A percentile compares a stretch with the other conserved stretches of the same genome.
These are phyloP conservation scores for Colletotrichum noveboracense DNA, from an alignment of 2,329 filamentous ascomycete species.

Conservation along the genomic window DNA sequence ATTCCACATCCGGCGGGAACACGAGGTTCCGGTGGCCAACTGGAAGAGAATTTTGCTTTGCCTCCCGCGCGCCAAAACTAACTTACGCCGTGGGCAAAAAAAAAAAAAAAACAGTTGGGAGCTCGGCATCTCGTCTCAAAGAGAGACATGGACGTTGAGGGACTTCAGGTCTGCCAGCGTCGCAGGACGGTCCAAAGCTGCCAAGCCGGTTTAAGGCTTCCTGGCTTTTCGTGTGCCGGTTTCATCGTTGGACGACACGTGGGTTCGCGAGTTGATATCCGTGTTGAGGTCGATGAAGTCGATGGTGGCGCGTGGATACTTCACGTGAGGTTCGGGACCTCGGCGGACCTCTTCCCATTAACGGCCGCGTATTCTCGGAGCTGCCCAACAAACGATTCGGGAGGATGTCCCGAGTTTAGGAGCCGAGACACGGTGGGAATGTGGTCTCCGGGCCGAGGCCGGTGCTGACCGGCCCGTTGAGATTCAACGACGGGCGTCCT, in stretches of 20 bases:
- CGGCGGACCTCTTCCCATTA: neutral
- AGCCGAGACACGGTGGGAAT: neutral
- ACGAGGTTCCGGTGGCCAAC: neutral
- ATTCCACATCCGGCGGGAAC: neutral
- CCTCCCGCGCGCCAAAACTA: neutral
- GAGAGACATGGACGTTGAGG: neutral
- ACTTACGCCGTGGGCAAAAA: rapidly evolving
- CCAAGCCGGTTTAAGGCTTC: neutral
- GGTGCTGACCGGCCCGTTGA: neutral
- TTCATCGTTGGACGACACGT: neutral
- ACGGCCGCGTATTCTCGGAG: neutral
- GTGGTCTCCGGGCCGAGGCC: neutral
- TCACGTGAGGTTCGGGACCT: neutral
- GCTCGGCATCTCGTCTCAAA: neutral
- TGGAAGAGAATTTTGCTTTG: neutral
- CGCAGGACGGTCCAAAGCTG: neutral
- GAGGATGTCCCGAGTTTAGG: neutral
- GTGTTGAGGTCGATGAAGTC: neutral
- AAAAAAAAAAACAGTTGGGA: neutral
- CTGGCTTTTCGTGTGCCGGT: neutral
- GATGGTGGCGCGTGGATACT: neutral
- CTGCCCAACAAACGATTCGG: neutral
- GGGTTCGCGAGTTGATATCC: neutral
- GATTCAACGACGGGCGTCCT: neutral
- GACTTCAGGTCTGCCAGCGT: neutral